A percentile compares a stretch with the other conserved stretches of the same genome.
Evolutionary conservation across 352 stramenopile genomes (phyloP).

Genomic region (Phytophthora foliorum): DNA sequence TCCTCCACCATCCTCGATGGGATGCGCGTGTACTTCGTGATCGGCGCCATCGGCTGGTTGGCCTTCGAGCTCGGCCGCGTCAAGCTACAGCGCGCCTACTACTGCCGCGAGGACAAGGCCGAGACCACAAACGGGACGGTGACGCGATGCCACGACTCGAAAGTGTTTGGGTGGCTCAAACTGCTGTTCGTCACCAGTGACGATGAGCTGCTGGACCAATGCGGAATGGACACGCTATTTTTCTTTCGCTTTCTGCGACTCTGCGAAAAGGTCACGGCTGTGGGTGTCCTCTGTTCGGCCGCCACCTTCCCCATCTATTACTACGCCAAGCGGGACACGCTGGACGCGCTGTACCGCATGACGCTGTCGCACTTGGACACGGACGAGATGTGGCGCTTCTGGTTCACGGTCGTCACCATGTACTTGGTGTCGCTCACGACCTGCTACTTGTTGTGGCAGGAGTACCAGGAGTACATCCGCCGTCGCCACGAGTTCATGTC

Average conservation of each 20-base stretch:
- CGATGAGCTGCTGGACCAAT: slow-evolving; percentile 74
- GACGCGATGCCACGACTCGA: slow-evolving; percentile 40
- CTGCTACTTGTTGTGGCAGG: slow-evolving; percentile 71
- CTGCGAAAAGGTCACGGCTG: slow-evolving; percentile 73
- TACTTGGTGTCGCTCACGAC: slow-evolving; percentile 69
- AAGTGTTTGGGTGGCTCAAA: slow-evolving; percentile 64
- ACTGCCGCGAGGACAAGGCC: slow-evolving; percentile 69
- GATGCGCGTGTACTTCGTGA: slow-evolving; percentile 72
- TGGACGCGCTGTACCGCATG: slow-evolving; percentile 66
- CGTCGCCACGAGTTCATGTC: slow-evolving; percentile 82
- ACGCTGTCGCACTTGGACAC: slow-evolving; percentile 71
- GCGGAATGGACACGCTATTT: slow-evolving; percentile 85
- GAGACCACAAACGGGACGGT: slow-evolving; percentile 66
- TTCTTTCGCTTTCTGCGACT: slow-evolving; percentile 81
- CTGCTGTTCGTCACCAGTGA: slow-evolving; percentile 70
- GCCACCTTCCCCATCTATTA: slow-evolving; percentile 87
- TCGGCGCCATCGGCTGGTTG: slow-evolving; percentile 72
- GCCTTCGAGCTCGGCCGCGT: slow-evolving; percentile 71
- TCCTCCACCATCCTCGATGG: slow-evolving; percentile 73
- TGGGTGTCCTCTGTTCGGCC: slow-evolving; percentile 66
- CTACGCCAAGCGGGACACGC: slow-evolving; percentile 48
- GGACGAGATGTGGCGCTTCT: slow-evolving; percentile 69
- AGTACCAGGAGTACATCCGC: slow-evolving; percentile 82
- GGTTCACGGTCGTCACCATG: slow-evolving; percentile 72
- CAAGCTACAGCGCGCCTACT: slow-evolving; percentile 73